phyloP scores from a whole-genome alignment of 352 stramenopile species.

The Phytophthora europaea region DNA sequence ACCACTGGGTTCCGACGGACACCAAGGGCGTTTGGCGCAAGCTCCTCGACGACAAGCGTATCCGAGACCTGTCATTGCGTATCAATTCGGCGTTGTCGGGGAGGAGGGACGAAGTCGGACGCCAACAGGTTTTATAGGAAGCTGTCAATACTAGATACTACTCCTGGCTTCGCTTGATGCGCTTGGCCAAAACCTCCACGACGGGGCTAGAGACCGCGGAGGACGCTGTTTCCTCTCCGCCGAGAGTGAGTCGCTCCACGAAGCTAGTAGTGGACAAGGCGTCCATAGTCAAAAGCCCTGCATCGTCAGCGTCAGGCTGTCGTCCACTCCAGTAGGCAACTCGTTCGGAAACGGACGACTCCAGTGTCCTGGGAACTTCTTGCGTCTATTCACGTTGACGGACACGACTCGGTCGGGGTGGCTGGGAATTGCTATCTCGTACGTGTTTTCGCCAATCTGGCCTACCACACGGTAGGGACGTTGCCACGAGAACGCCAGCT shows the following conservation, averaged over 20 bases:
- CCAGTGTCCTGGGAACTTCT: neutral
- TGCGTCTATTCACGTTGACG: conserved; percentile 3
- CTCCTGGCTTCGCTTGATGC: neutral
- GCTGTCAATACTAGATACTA: neutral
- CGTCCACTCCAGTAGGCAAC: neutral
- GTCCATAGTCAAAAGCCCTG: neutral
- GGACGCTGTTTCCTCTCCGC: neutral
- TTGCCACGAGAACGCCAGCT: conserved; percentile 21
- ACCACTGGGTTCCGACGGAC: too few species aligned
- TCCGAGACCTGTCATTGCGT: too few species aligned
- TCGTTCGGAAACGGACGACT: conserved; percentile 1
- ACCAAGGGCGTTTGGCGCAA: too few species aligned
- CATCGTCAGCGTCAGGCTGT: neutral
- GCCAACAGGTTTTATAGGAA: conserved; percentile 6
- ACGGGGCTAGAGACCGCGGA: neutral
- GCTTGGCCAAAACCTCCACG: neutral
- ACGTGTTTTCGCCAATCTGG: neutral
- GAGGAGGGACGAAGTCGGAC: neutral
- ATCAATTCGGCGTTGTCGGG: neutral
- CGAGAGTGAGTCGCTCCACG: neutral
- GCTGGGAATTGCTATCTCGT: neutral
- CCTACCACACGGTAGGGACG: neutral
- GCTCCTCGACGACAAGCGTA: too few species aligned
- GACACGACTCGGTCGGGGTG: conserved; percentile 2
- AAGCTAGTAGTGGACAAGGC: neutral